Percentiles rank a stretch among this genome's conserved stretches.
Evolutionary conservation across 1,284 basidiomycete species (phyloP).

Genomic region (Sanghuangporus weigelae): DNA sequence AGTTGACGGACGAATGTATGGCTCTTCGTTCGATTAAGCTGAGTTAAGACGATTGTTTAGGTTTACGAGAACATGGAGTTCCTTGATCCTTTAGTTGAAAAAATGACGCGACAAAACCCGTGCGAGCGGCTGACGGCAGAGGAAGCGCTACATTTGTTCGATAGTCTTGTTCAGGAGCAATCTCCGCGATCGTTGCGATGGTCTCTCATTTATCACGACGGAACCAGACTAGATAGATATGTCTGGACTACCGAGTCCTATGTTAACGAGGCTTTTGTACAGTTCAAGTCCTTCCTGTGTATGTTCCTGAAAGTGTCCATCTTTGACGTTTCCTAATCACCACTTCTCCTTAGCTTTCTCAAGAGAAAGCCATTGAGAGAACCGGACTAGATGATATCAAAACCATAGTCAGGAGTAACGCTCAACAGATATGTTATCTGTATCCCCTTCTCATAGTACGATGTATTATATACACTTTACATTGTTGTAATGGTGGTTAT

Average conservation of each 20-base stretch:
- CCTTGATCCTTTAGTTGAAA: conserved; percentile 11
- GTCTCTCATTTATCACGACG: neutral
- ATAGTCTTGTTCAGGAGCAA: neutral
- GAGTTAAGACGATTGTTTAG: neutral
- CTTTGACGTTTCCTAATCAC: too few relatives aligned
- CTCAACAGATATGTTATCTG: too few relatives aligned
- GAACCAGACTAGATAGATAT: neutral
- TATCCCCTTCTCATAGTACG: too few relatives aligned
- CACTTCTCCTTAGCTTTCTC: too few relatives aligned
- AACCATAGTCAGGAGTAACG: too few relatives aligned
- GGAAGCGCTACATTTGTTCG: conserved; percentile 1
- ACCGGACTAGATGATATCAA: too few relatives aligned
- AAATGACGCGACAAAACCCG: conserved; percentile 14
- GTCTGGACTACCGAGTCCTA: neutral
- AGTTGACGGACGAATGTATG: neutral
- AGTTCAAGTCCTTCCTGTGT: neutral
- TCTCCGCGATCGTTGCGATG: neutral
- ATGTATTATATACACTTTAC: too few relatives aligned
- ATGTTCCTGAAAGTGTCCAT: neutral
- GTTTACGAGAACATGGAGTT: conserved; percentile 14
- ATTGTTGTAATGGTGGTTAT: too few relatives aligned
- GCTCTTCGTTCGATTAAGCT: neutral
- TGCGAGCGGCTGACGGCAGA: neutral
- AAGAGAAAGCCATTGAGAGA: too few relatives aligned
- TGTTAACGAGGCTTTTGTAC: neutral